Evolutionary conservation across 495 filamentous ascomycete species (phyloP), one percentile per base, ranked within the genome.

Genomic region (Chaetomium tenue): DNA sequence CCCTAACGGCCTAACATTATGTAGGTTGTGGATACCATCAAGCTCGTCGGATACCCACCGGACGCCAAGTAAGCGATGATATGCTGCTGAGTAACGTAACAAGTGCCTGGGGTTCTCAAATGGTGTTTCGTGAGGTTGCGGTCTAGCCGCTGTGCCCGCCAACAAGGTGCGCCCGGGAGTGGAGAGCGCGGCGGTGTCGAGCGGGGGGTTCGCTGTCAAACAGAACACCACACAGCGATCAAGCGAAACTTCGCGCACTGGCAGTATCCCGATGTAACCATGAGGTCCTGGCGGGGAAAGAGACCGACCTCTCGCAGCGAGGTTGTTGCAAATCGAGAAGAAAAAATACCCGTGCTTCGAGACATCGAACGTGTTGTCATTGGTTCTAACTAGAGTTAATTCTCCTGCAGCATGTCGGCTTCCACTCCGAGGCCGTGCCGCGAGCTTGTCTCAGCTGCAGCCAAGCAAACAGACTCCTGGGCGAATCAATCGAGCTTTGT

Each of bases 401-500:
- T 16, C 26, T 28, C 23, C 23, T 7, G 50, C 50, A 3, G 9
- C 25, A 25, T 18, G 23, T 53, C 22, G 51, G 18, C 13, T 53
- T 33, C 23, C 12, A 23, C 12, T 33, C 51, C 51, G 23, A 53
- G 15, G 8, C 37, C 37, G 37, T 58, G 37, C 40, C 33, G 33
- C 9, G 33, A 37, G 33, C 33, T 37, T 44, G 40, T 59, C 39
- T 48, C 40, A 23, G n/a, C 44, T 60, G 58, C 44, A 50, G 22
- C 20, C 37, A 46, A 40, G 40, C 40, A 18, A 2, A 42, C 39
- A 13, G 42, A 46, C 13, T 26, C 11, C 33, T n/a, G 51, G 33
- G 37, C 52, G 20, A 58, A 57, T 57, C 52, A 56, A 26, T 1
- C 52, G 7, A 3, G 28, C 52, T 64, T 63, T 67, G 65, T 67